Conservation (phyloP, 2,329 filamentous ascomycete genomes). For the Beauveria australis region DNA sequence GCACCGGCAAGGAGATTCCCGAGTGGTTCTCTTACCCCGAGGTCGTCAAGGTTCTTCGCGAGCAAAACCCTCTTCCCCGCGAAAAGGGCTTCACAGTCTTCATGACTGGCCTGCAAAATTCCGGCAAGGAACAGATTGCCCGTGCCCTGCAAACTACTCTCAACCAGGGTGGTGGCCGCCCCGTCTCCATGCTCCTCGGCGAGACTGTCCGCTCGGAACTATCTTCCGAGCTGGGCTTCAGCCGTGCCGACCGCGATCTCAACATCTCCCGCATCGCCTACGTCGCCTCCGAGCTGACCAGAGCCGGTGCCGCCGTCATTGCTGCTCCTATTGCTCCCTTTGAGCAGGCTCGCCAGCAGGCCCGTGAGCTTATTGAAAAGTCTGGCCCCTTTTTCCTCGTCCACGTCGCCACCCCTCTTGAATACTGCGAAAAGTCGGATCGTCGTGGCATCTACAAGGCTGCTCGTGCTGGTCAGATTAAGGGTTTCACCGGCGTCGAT, state of each 20-base stretch:
- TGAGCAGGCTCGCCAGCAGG: conserved; percentile 66
- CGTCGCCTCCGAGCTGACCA: conserved; percentile 89
- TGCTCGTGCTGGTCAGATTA: conserved; percentile 83
- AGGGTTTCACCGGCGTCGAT: conserved; percentile 96
- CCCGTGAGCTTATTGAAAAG: conserved; percentile 79
- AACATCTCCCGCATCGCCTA: conserved; percentile 97
- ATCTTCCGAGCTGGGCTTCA: conserved; percentile 92
- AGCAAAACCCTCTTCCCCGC: conserved; percentile 87
- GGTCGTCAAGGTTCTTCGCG: conserved; percentile 90
- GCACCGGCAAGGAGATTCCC: conserved; percentile 88
- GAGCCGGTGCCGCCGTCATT: conserved; percentile 88
- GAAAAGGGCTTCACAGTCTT: conserved; percentile 97
- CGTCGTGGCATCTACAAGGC: conserved; percentile 81
- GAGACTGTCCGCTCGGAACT: conserved; percentile 93
- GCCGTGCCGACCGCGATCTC: conserved; percentile 79
- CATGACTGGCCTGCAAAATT: conserved; percentile 94
- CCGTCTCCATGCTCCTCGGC: conserved; percentile 87
- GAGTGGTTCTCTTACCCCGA: conserved; percentile 99
- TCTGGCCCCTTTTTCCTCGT: conserved; percentile 89
- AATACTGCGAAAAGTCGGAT: conserved; percentile 91
- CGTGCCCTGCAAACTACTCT: conserved; percentile 93
- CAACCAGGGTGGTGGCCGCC: conserved; percentile 94
- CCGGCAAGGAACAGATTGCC: conserved; percentile 92
- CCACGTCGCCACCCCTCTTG: conserved; percentile 87
- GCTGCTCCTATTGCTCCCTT: conserved; percentile 94